Conservation (phyloP, 257 asterid genomes). For the Penstemon barbatus region DNA sequence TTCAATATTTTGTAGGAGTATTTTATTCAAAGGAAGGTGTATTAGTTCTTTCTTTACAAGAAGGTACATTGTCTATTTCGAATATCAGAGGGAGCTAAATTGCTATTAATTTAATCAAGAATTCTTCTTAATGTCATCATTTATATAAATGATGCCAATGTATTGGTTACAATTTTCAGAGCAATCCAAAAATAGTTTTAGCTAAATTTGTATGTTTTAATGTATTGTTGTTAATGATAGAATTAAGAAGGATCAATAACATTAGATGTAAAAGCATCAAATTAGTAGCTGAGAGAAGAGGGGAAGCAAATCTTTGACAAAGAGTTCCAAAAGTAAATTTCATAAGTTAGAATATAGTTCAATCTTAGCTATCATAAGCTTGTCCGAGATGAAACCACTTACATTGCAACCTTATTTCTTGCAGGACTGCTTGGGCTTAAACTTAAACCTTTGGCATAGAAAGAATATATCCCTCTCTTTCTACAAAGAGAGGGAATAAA, state of each 20-base stretch:
- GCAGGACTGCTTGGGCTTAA: background rate
- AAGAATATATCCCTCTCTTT: constrained; percentile 38
- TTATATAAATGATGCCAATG: background rate
- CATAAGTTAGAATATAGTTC: too few species aligned
- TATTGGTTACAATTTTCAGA: background rate
- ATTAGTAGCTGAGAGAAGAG: background rate
- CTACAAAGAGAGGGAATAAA: constrained; percentile 48
- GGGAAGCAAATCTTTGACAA: background rate
- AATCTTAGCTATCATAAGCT: too few species aligned
- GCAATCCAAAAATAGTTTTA: background rate
- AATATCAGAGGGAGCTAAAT: too few species aligned
- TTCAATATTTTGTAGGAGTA: too few species aligned
- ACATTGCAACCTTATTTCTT: too few species aligned
- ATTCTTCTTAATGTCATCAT: background rate
- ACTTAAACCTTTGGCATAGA: background rate
- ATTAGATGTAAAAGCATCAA: constrained; percentile 2
- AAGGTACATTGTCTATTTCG: too few species aligned
- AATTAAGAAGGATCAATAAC: background rate
- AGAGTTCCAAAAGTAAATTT: background rate
- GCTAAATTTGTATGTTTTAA: background rate
- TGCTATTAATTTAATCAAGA: too few species aligned
- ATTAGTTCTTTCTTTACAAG: too few species aligned
- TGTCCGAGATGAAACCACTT: too few species aligned
- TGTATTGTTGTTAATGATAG: background rate
- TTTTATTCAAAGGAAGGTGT: too few species aligned